Conservation (phyloP, 2,329 filamentous ascomycete species). For the Podosphaera xanthii region DNA sequence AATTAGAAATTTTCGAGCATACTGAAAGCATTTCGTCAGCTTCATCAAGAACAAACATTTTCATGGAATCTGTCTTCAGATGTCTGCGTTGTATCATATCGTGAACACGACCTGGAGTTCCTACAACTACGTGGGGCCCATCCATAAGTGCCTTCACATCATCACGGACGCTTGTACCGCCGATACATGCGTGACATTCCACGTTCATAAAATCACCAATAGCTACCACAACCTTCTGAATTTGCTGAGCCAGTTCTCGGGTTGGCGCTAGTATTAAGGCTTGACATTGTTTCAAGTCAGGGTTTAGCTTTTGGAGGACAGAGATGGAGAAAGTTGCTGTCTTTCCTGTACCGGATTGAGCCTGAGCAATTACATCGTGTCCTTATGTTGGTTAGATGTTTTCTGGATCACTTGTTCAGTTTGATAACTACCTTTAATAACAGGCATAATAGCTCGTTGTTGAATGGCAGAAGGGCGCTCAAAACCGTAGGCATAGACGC, state of each 20-base stretch:
- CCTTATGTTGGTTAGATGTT: constrained; percentile 25
- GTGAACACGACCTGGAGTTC: constrained; percentile 92
- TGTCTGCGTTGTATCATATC: constrained; percentile 99
- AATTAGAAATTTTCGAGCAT: constrained; percentile 17
- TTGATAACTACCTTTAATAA: constrained; percentile 72
- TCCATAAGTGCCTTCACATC: constrained; percentile 97
- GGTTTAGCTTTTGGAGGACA: constrained; percentile 95
- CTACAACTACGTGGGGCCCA: constrained; percentile 89
- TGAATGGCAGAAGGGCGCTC: constrained; percentile 98
- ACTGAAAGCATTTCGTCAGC: constrained; percentile 97
- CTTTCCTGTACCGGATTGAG: constrained; percentile 98
- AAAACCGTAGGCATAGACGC: constrained; percentile 99
- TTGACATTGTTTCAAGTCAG: constrained; percentile 87
- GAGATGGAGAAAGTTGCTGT: constrained; percentile 99
- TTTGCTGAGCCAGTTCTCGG: constrained; percentile 96
- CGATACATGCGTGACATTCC: constrained; percentile 97
- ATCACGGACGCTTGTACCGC: constrained; percentile 91
- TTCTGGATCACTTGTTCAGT: neutral
- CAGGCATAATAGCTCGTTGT: constrained; percentile 98
- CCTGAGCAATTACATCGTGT: constrained; percentile 98
- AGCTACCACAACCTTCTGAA: constrained; percentile 96
- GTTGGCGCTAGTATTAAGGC: constrained; percentile 94
- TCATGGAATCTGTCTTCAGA: constrained; percentile 92
- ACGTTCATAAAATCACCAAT: constrained; percentile 99
- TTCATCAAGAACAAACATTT: constrained; percentile 99